Percentiles rank a stretch among this genome's conserved stretches.
Conservation (phyloP, 108 stramenopile species). For the Cyclotella distinguenda region DNA sequence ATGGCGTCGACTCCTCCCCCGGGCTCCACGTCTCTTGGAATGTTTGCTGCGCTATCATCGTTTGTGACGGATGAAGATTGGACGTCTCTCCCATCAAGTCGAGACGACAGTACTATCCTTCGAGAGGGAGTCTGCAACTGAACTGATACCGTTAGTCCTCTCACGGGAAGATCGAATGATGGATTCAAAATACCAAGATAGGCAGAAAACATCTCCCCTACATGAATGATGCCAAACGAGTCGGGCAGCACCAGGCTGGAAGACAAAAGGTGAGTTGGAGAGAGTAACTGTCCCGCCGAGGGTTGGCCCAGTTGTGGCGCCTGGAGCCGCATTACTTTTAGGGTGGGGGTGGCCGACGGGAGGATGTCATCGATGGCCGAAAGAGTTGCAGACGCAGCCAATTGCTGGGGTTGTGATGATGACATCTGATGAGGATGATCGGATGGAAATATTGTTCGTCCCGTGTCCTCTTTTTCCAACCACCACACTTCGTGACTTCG, state of each 20-base stretch:
- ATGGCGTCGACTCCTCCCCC: constrained; percentile 69
- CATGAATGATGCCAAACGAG: constrained; percentile 76
- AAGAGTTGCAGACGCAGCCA: constrained; percentile 12
- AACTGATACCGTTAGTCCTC: constrained; percentile 61
- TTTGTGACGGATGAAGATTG: neutral
- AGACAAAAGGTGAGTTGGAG: constrained; percentile 40
- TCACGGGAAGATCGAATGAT: constrained; percentile 48
- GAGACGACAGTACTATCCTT: constrained; percentile 56
- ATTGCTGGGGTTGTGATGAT: constrained; percentile 2
- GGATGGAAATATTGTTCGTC: too few species aligned
- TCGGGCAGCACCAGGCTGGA: constrained; percentile 72
- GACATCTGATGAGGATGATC: too few species aligned
- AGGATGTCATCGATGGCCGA: constrained; percentile 25
- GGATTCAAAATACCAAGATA: constrained; percentile 79
- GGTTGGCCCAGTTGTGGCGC: constrained; percentile 63
- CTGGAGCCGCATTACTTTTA: constrained; percentile 87
- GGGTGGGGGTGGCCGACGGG: constrained; percentile 66
- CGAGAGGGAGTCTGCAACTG: constrained; percentile 83
- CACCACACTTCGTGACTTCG: too few species aligned
- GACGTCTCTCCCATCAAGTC: constrained; percentile 54
- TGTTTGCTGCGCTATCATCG: neutral
- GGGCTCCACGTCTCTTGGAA: constrained; percentile 39
- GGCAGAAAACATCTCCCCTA: constrained; percentile 83
- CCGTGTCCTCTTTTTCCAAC: too few species aligned
- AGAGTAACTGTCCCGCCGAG: constrained; percentile 21